Conservation (phyloP, 352 stramenopile species). For the Phytophthora sp. region DNA sequence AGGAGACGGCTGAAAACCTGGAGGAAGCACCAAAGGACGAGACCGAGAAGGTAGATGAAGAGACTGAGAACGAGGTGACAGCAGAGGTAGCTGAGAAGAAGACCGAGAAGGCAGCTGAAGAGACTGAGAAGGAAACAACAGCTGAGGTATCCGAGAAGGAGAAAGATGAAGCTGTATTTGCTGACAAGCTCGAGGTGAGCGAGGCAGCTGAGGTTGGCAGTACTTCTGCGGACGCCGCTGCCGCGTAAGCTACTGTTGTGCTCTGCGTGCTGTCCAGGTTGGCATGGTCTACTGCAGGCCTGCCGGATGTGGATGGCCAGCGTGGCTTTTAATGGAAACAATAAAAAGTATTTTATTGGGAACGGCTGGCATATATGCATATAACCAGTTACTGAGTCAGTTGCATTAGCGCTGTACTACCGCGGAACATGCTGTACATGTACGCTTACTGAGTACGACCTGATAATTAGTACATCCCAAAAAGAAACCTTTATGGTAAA, state of each 20-base stretch:
- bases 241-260: constrained; percentile 23
- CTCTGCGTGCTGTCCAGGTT: not conserved
- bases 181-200: constrained; percentile 7
- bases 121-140: not conserved
- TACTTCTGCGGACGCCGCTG: constrained; percentile 11
- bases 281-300: not conserved
- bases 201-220: constrained; percentile 1
- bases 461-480: no score
- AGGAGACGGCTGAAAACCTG: not conserved
- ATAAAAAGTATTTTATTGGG: constrained; percentile 29
- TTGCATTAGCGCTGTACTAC: not conserved
- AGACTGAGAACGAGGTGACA: not conserved
- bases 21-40: not conserved
- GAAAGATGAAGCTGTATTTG: not conserved
- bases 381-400: no score
- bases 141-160: no score
- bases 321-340: constrained; percentile 16
- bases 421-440: not conserved
- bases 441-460: no score
- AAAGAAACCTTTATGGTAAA: no score
- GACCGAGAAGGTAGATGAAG: not conserved
- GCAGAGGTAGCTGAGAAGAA: not conserved
- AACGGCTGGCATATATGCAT: no score
- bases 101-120: no score
- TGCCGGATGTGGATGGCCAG: not conserved